phyloP scores from a whole-genome alignment of 2,329 filamentous ascomycete species.

The Xylariaceae sp. region DNA sequence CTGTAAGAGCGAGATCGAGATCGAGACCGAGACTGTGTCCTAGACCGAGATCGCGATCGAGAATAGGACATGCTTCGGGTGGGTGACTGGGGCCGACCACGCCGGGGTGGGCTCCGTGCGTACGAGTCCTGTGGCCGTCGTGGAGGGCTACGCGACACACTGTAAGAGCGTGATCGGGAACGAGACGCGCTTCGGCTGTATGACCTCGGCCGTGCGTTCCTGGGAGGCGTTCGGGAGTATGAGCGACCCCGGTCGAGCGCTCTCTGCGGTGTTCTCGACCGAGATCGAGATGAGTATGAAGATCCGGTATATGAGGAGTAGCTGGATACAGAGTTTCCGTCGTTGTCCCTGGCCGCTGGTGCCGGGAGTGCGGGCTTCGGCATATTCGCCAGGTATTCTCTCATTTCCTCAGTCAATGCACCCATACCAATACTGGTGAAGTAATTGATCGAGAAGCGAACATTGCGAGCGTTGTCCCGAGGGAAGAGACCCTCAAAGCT shows the following conservation, averaged over 20 bases:
- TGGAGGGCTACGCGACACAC: constrained; percentile 27
- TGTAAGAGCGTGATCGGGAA: constrained; percentile 31
- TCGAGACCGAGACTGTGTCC: not conserved
- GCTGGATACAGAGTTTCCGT: constrained; percentile 69
- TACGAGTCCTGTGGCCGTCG: constrained; percentile 26
- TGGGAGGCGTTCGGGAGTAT: constrained; percentile 32
- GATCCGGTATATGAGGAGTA: constrained; percentile 70
- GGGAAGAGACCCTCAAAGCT: constrained; percentile 85
- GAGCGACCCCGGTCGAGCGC: constrained; percentile 36
- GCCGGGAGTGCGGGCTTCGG: constrained; percentile 77
- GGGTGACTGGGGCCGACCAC: constrained; percentile 29
- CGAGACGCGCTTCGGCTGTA: constrained; percentile 35
- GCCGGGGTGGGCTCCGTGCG: constrained; percentile 33
- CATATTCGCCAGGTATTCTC: constrained; percentile 82
- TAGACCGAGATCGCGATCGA: constrained; percentile 12
- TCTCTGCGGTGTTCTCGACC: constrained; percentile 39
- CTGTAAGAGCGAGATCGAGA: constrained; percentile 14
- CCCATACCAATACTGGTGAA: constrained; percentile 98
- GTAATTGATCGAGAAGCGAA: constrained; percentile 97
- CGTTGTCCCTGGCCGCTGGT: constrained; percentile 53
- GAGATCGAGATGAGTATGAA: constrained; percentile 51
- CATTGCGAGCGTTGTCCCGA: constrained; percentile 79
- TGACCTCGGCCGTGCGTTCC: constrained; percentile 31
- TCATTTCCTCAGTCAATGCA: constrained; percentile 88
- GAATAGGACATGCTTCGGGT: constrained; percentile 21